Evolutionary conservation across 345 rosid species (phyloP), one percentile per base, ranked within the genome.

Genomic region (Corchorus capsularis): DNA sequence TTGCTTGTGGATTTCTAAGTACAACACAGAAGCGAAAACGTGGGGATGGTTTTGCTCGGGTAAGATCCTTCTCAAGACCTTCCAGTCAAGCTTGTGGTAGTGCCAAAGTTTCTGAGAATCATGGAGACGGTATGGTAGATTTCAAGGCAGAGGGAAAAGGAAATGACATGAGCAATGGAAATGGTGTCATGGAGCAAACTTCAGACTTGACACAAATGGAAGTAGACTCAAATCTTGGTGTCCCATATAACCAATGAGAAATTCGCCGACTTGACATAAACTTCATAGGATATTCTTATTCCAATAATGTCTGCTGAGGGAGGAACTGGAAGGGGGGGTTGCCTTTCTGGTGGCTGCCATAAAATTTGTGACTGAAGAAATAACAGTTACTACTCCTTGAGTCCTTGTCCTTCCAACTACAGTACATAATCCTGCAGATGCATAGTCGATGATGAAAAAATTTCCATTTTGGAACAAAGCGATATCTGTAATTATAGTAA

Each of bases 1-100:
- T 84, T 66, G 90, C 88, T 45, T 76, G 66, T 45, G 92, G 87
- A 47, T 82, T 82, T 68, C 64, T 85, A 49, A 80, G 60, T 67
- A 50, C 83, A 17, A 81, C 76, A 61, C 79, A 79, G 77, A 89
- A 82, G 82, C 78, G 87, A 43, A 84, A 78, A 75, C 71, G 61
- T 35, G 19, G 34, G 15, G 71, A 47, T 22, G 32, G 53, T 22
- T 45, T 47, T 27, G 8, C 39, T 22, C 15, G 2, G 34, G 63
- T 22, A 27, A 22, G 3, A 2, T 59, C 15, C 37, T 59, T 27
- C 22, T 59, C 63, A 11, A 27, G 34, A 19, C 54, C 71, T n/a
- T 47, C 53, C 6, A 16, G 12, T 4, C 53, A 3, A 5, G 34
- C 27, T 19, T 2, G 3, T 6, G 69, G 6, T 6, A 15, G 6